These are phyloP conservation scores for Fraxinus platypoda DNA, from an alignment of 305 asterid species.

Conservation along the genomic window DNA sequence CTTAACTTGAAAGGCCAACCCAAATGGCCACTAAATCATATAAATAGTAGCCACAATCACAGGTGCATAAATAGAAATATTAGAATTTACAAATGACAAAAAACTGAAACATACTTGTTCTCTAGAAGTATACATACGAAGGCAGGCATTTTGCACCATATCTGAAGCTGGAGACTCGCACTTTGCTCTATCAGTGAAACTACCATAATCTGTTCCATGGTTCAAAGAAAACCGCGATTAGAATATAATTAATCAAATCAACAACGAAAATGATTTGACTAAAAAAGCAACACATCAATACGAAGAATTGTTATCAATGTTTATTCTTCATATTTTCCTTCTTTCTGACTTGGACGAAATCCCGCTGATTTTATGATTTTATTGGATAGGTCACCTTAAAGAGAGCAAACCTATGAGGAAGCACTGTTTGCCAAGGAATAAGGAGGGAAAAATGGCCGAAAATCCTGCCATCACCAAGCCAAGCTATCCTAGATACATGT, in stretches of 20 bases:
- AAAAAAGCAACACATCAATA: not conserved
- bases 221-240: not conserved
- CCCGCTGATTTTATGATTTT: not conserved
- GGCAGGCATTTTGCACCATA: not conserved
- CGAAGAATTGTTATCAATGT: not conserved
- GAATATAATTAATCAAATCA: not conserved
- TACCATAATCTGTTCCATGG: not conserved
- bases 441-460: not conserved
- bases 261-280: not conserved
- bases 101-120: not conserved
- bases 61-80: not conserved
- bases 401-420: not conserved
- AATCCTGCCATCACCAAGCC: not conserved
- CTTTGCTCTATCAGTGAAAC: not conserved
- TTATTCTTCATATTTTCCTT: not conserved
- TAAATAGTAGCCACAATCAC: not conserved
- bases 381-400: not conserved
- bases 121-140: not conserved
- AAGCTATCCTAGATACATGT: not conserved
- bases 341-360: not conserved
- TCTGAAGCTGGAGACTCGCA: slow-evolving; percentile 4
- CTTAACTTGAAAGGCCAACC: not conserved
- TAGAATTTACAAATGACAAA: not conserved
- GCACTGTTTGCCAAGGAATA: not conserved
- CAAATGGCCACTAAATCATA: not conserved